These are phyloP conservation scores for Tephrocybe sp. DNA, from an alignment of 768 basidiomycete genomes.

Conservation along the genomic window DNA sequence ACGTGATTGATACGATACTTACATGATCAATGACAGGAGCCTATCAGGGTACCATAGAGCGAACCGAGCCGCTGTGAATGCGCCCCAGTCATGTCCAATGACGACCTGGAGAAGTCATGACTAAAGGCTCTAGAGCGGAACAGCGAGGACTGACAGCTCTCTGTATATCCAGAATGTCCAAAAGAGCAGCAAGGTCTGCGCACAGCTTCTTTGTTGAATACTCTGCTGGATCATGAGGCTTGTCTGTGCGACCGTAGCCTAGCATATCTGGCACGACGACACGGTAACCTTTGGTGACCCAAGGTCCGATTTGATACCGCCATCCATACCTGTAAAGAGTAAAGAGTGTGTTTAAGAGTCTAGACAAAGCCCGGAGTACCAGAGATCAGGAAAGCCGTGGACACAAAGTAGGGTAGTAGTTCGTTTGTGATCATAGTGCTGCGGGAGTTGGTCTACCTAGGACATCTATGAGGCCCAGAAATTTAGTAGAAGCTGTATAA, in stretches of 20 bases:
- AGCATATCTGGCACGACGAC: constrained; percentile 61
- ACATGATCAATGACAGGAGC: constrained; percentile 58
- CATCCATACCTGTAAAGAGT: constrained; percentile 58
- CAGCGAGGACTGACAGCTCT: constrained; percentile 46
- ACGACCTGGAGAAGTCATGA: constrained; percentile 40
- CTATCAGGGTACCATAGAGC: constrained; percentile 72
- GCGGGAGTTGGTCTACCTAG: constrained; percentile 59
- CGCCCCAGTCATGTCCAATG: constrained; percentile 84
- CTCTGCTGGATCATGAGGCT: constrained; percentile 48
- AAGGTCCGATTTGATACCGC: constrained; percentile 71
- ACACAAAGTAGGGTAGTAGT: constrained; percentile 63
- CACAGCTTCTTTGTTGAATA: constrained; percentile 61
- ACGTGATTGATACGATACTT: constrained; percentile 20
- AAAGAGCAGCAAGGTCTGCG: constrained; percentile 61
- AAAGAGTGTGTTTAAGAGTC: neutral
- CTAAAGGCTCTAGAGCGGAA: neutral
- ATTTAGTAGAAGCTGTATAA: neutral
- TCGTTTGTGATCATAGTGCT: constrained; percentile 32
- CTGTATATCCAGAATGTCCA: constrained; percentile 51
- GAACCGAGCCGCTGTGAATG: constrained; percentile 60
- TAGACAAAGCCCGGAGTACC: constrained; percentile 24
- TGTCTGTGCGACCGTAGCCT: constrained; percentile 68
- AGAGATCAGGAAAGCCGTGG: constrained; percentile 78
- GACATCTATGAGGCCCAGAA: neutral
- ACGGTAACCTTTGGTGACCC: constrained; percentile 59